A percentile compares a stretch with the other conserved stretches of the same genome.
These are phyloP conservation scores for Aspergillus carbonarius DNA, from an alignment of 2,329 filamentous ascomycete genomes.

Conservation along the genomic window DNA sequence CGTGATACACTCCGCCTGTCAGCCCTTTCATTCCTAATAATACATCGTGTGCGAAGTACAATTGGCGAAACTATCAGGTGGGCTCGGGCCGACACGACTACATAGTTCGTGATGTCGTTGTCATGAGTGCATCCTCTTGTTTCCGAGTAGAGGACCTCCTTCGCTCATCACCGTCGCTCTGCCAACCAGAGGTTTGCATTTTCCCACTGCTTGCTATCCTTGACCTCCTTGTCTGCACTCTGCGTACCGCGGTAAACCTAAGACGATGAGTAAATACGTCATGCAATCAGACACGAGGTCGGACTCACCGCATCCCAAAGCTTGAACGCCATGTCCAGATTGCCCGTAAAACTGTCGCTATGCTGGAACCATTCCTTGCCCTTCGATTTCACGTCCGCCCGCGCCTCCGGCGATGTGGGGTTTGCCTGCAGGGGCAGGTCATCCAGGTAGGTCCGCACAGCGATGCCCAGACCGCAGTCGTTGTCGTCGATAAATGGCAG, in stretches of 20 bases:
- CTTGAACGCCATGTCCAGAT: constrained; percentile 60
- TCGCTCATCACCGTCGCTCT: constrained; percentile 33
- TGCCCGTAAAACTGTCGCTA: constrained; percentile 57
- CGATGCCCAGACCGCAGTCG: constrained; percentile 49
- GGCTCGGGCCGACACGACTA: neutral
- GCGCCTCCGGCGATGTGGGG: constrained; percentile 50
- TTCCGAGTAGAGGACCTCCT: neutral
- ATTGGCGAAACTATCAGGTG: neutral
- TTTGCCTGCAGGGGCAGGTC: constrained; percentile 58
- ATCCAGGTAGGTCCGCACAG: constrained; percentile 50
- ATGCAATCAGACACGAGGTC: neutral
- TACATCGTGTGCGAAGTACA: constrained; percentile 6
- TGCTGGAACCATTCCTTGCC: constrained; percentile 63
- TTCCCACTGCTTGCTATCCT: constrained; percentile 57
- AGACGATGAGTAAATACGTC: neutral
- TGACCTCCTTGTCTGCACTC: constrained; percentile 52
- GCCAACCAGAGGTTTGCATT: constrained; percentile 61
- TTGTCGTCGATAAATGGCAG: constrained; percentile 48
- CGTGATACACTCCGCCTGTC: neutral
- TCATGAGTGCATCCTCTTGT: neutral
- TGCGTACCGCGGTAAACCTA: constrained; percentile 61
- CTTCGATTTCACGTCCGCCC: constrained; percentile 51
- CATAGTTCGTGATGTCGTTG: constrained; percentile 1
- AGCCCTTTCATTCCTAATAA: constrained; percentile 6
- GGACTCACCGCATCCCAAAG: constrained; percentile 64